phyloP scores from a whole-genome alignment of 2,329 filamentous ascomycete species.

The Paracoccidioides brasiliensis region DNA sequence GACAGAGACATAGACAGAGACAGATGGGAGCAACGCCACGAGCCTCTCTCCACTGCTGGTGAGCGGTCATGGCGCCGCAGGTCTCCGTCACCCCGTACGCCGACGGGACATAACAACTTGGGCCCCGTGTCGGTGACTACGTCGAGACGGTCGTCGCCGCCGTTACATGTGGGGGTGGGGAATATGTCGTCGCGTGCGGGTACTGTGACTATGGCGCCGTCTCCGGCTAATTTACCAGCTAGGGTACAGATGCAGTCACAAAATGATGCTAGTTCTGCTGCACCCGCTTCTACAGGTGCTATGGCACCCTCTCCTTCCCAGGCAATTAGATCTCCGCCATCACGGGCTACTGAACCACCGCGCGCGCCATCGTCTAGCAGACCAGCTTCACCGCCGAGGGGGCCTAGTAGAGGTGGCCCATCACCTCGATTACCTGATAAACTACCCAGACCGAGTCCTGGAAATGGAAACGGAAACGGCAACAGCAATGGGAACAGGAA shows the following conservation, averaged over 20 bases:
- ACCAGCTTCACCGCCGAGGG: slow-evolving; percentile 7
- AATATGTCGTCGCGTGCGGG: slow-evolving; percentile 12
- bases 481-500: not conserved
- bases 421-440: slow-evolving; percentile 11
- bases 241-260: slow-evolving; percentile 1
- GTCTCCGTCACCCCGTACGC: slow-evolving; percentile 38
- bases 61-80: slow-evolving; percentile 41
- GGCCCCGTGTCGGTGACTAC: slow-evolving; percentile 43
- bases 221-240: slow-evolving; percentile 12
- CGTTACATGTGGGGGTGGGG: slow-evolving; percentile 31
- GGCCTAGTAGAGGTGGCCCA: not conserved
- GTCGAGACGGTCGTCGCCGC: slow-evolving; percentile 50
- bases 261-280: slow-evolving; percentile 2
- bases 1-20: too few species aligned
- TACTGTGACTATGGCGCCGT: slow-evolving; percentile 15
- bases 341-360: slow-evolving; percentile 4
- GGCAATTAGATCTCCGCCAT: slow-evolving; percentile 8
- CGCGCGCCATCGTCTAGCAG: slow-evolving; percentile 1
- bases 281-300: too few species aligned
- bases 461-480: slow-evolving; percentile 5
- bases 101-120: slow-evolving; percentile 36
- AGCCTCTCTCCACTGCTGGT: slow-evolving; percentile 13
- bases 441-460: slow-evolving; percentile 4
- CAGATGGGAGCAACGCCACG: too few species aligned
- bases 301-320: slow-evolving; percentile 8